Percentiles rank a stretch among this genome's conserved stretches.
Conservation (phyloP, 2,329 filamentous ascomycete species). For the Chaetomiaceae sp. region DNA sequence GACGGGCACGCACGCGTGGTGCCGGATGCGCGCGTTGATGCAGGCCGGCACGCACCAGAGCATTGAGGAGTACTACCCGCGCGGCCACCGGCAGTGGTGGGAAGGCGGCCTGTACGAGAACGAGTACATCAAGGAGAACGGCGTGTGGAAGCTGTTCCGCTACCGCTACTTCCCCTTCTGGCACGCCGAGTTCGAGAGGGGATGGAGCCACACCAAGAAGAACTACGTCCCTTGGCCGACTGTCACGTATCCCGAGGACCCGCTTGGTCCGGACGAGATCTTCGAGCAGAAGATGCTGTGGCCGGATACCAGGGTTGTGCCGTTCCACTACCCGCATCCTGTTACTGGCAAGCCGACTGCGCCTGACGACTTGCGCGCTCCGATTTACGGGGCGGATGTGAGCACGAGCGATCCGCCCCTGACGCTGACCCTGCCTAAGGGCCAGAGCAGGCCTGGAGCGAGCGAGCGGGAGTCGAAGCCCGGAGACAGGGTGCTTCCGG, state of each 20-base stretch:
- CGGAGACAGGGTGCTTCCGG: conserved; percentile 36
- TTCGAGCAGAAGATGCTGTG: conserved; percentile 52
- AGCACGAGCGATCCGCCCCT: conserved; percentile 39
- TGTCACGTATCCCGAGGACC: conserved; percentile 46
- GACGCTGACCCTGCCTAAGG: conserved; percentile 37
- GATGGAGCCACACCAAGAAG: conserved; percentile 50
- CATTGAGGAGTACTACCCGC: conserved; percentile 46
- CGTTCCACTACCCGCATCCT: conserved; percentile 50
- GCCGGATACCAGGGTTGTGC: conserved; percentile 52
- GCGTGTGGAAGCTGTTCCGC: conserved; percentile 50
- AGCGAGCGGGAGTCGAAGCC: conserved; percentile 26
- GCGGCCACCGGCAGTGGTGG: conserved; percentile 53
- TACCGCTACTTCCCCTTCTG: conserved; percentile 56
- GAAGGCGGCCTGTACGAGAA: conserved; percentile 57
- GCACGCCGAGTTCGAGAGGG: conserved; percentile 50
- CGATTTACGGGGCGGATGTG: conserved; percentile 40
- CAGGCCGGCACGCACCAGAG: conserved; percentile 50
- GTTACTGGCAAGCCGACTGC: conserved; percentile 42
- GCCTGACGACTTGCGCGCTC: conserved; percentile 47
- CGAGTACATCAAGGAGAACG: conserved; percentile 54
- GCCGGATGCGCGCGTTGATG: conserved; percentile 52
- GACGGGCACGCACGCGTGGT: conserved; percentile 44
- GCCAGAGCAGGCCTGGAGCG: conserved; percentile 34
- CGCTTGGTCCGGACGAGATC: conserved; percentile 48
- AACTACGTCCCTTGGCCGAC: conserved; percentile 51